Evolutionary conservation across 306 rosid genomes (phyloP), one percentile per base, ranked within the genome.

Genomic region (Sphenostylis stenocarpa): DNA sequence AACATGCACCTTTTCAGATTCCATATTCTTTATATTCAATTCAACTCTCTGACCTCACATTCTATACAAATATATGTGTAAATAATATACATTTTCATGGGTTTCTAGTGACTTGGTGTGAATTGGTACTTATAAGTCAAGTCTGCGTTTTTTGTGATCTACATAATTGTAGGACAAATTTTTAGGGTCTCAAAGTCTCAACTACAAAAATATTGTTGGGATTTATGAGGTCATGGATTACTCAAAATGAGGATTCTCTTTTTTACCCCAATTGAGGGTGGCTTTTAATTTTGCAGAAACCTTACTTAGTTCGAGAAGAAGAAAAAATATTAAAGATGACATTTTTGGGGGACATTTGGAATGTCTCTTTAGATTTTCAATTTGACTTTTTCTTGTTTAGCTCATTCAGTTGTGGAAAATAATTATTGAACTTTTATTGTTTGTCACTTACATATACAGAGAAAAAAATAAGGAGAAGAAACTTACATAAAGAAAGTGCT

Each of bases 1-100:
- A 29, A 3, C 21, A 17, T 56, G 17, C 63, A 48, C 29, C 64
- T 75, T 63, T 63, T 7, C 5, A 52, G 10, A 63, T 45, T 34
- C 66, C 73, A 56, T 34, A 62, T 63, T 76, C 49, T 52, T 67
- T 72, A 29, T 34, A 75, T 75, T 64, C 41, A 63, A 62, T 63
- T 38, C 70, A 38, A 65, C 51, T 36, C n/a, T 8, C 49, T 36
- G 0, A 11, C 29, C 56, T 51, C 31, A 13, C 29, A 5, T 14
- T 39, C 12, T 73, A 23, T 12, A 2, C n/a, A 2, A 69, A 48
- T 17, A 45, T 45, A 47, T 16, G 26, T 14, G 28, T 13, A 29
- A 13, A 28, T 12, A n/a, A 24, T 23, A 31, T 3, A 20, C 45
- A 71, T 52, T n/a, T 51, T 74, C 65, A 75, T 48, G 38, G 13